These are phyloP conservation scores for Dictyostelium capitatum DNA, from an alignment of 78 protist genomes.

Conservation along the genomic window DNA sequence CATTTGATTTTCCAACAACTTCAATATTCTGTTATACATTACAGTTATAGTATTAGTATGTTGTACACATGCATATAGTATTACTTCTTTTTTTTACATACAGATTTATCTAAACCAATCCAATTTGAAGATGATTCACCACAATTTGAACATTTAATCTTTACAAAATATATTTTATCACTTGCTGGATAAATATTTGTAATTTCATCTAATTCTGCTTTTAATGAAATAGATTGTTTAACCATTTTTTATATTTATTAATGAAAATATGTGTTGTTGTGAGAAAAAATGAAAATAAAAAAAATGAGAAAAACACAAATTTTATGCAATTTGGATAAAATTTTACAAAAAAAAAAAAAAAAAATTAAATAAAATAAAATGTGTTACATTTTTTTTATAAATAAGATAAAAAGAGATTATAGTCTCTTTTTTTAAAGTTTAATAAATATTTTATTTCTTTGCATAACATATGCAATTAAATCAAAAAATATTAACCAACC, in stretches of 20 bases:
- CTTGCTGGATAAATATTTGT: conserved; percentile 18
- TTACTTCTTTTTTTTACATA: neutral
- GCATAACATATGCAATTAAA: conserved; percentile 57
- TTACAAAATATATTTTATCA: conserved; percentile 30
- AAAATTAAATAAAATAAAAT: neutral
- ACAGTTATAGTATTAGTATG: neutral
- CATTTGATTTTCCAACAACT: conserved; percentile 33
- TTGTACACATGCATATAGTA: neutral
- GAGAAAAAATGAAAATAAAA: neutral
- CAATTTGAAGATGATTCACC: neutral
- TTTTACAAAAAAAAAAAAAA: neutral
- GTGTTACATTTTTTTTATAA: too few relatives aligned
- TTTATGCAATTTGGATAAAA: neutral
- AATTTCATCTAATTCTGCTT: conserved; percentile 51
- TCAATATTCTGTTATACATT: conserved; percentile 2
- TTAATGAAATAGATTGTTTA: conserved; percentile 17
- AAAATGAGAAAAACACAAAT: neutral
- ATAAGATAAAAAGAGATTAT: too few relatives aligned
- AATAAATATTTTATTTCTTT: conserved; percentile 56
- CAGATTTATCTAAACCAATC: conserved; percentile 51
- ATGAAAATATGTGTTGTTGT: neutral
- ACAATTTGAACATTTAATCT: conserved; percentile 62
- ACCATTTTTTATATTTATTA: conserved; percentile 16
- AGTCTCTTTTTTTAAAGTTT: conserved; percentile 50
- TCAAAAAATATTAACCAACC: conserved; percentile 64